A percentile compares a stretch with the other conserved stretches of the same genome.
These are phyloP conservation scores for Isoetes taiwanensis DNA, from an alignment of 75 land plant genomes.

Conservation along the genomic window DNA sequence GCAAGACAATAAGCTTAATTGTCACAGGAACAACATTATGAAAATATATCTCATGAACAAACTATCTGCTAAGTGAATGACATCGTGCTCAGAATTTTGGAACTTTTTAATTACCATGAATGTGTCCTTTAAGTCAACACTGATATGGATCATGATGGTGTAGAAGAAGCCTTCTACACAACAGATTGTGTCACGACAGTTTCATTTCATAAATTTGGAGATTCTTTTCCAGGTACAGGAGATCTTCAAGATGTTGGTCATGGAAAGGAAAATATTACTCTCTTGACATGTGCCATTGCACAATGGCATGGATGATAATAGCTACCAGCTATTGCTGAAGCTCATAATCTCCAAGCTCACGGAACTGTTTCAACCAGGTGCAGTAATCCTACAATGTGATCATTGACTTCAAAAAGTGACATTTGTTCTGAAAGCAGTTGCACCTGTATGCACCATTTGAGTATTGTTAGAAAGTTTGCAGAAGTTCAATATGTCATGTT, in stretches of 20 bases:
- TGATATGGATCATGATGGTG: slow-evolving; percentile 38
- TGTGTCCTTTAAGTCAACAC: slow-evolving; percentile 28
- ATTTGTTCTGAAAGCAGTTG: no score
- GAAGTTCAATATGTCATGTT: no score
- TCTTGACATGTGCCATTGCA: slow-evolving; percentile 30
- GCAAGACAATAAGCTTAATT: no score
- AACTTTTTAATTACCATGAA: no score
- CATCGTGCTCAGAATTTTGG: no score
- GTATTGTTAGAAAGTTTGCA: no score
- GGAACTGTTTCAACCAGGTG: slow-evolving; percentile 32
- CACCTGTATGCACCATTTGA: no score
- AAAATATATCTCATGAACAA: no score
- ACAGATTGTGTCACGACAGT: slow-evolving; percentile 35
- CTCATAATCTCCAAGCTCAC: slow-evolving; percentile 27
- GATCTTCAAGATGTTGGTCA: slow-evolving; percentile 24
- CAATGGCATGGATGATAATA: slow-evolving; percentile 36
- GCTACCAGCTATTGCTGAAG: slow-evolving; percentile 21
- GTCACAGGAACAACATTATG: no score
- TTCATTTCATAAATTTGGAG: slow-evolving; percentile 36
- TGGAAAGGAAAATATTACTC: slow-evolving; percentile 34
- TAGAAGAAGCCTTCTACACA: slow-evolving; percentile 35
- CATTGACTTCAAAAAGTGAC: no score
- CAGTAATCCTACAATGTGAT: slow-evolving; percentile 33
- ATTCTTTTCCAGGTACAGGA: slow-evolving; percentile 36
- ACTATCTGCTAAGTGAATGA: no score